These are phyloP conservation scores for Vitis hybrid DNA, from an alignment of 177 flowering plant species.

Conservation along the genomic window DNA sequence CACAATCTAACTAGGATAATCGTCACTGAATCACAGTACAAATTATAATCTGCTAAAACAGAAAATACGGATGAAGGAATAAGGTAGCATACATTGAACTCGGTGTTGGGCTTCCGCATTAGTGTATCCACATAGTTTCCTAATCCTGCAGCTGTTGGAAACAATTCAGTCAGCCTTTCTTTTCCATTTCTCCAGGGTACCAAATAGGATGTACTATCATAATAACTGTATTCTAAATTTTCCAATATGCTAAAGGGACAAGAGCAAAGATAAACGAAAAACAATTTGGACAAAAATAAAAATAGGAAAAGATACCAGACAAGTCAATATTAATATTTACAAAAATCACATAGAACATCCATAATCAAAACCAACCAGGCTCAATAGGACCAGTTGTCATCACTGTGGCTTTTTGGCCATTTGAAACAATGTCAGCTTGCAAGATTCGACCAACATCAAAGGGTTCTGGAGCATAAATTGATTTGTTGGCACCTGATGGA, in stretches of 20 bases:
- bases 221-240: not conserved
- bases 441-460: slow-evolving; percentile 80
- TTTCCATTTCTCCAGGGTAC: not conserved
- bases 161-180: slow-evolving; percentile 11
- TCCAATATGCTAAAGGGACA: not conserved
- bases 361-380: slow-evolving; percentile 52
- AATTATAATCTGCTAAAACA: too few species aligned
- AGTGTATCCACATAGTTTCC: slow-evolving; percentile 77
- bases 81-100: slow-evolving; percentile 69
- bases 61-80: not conserved
- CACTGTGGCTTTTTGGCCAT: slow-evolving; percentile 53
- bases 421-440: slow-evolving; percentile 67
- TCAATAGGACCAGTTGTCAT: slow-evolving; percentile 66
- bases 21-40: too few species aligned
- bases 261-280: not conserved
- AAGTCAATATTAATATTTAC: not conserved
- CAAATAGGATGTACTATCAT: not conserved
- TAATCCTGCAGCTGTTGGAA: slow-evolving; percentile 71
- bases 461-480: slow-evolving; percentile 92
- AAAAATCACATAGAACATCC: slow-evolving; percentile 3
- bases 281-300: not conserved
- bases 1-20: too few species aligned
- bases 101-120: slow-evolving; percentile 67
- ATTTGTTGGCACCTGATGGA: slow-evolving; percentile 74
- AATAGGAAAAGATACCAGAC: not conserved